Percentiles rank a stretch among this genome's conserved stretches.
Conservation (phyloP, 2,329 filamentous ascomycete species). For the Epichloe scottii region DNA sequence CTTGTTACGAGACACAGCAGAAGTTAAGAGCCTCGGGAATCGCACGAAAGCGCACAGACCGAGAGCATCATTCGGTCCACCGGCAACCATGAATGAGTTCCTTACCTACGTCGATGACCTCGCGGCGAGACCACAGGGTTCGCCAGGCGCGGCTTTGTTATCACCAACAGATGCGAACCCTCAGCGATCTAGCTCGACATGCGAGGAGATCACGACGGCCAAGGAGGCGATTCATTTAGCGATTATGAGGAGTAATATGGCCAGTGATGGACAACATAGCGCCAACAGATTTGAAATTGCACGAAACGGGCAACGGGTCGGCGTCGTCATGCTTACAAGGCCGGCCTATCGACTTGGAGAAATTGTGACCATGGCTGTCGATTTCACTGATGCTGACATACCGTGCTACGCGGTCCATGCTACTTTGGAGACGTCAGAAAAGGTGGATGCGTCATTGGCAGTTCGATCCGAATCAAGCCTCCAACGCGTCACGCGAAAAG, state of each 20-base stretch:
- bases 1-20: constrained; percentile 70
- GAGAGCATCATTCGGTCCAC: constrained; percentile 16
- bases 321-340: constrained; percentile 76
- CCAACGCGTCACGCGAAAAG: constrained; percentile 70
- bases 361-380: constrained; percentile 68
- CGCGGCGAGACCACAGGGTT: constrained; percentile 44
- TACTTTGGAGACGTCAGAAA: constrained; percentile 77
- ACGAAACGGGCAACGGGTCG: constrained; percentile 81
- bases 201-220: constrained; percentile 47
- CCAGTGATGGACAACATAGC: constrained; percentile 57
- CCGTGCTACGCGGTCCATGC: constrained; percentile 78
- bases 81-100: constrained; percentile 50
- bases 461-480: constrained; percentile 78
- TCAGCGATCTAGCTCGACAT: constrained; percentile 41
- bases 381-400: constrained; percentile 66
- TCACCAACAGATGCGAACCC: constrained; percentile 54
- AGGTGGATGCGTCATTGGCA: constrained; percentile 66
- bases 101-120: constrained; percentile 66
- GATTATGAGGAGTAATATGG: constrained; percentile 69
- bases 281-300: constrained; percentile 94
- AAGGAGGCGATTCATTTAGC: constrained; percentile 87
- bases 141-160: constrained; percentile 47
- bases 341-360: constrained; percentile 86
- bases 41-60: constrained; percentile 15
- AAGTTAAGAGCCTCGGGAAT: constrained; percentile 35